Evolutionary conservation across 371 early-diverging fungal species (phyloP), one percentile per base, ranked within the genome.

Genomic region (Mucor sp.): DNA sequence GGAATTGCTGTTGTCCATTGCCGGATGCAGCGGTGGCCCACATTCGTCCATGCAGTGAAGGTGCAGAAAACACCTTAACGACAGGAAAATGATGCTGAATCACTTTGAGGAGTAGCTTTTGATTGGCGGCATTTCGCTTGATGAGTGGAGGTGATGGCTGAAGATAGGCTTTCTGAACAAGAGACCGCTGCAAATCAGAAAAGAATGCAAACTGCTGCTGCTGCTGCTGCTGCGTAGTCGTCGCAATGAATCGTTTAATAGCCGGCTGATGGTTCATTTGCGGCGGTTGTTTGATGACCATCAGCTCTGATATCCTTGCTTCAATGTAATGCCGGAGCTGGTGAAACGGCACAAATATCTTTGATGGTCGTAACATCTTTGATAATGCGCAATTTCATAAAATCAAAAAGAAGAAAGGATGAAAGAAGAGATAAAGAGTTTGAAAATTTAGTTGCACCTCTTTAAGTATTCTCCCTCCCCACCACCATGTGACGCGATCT

Each of bases 271-370:
- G 50, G 50, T 50, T 50, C 25, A 21, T 50, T 25, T 23, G 23
- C 8, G 25, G 50, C 15, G 60, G 65, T 11, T 68, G 69, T 28
- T 43, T 43, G 25, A 61, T 57, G n/a, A 50, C 60, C 15, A 65
- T 65, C 73, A 76, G 66, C 63, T 76, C 74, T 28, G 70, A 64
- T 60, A 76, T 67, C 32, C 62, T 73, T 28, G 68, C 61, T 57
- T 68, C 60, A 41, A 73, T 48, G 58, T 66, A 76, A 55, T 76
- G 74, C 66, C 76, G 76, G 23, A 76, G 71, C 74, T 76, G 76
- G 56, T 73, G 70, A 60, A 76, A 70, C 43, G 74, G 70, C 55
- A 68, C 65, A 70, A 76, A 73, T 62, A 76, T 56, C 60, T 73
- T 76, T 50, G 71, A 73, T 33, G 76, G 73, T 27, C 71, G 60